Evolutionary conservation across 2,329 filamentous ascomycete species (phyloP).

Genomic region (Fusarium sp.): DNA sequence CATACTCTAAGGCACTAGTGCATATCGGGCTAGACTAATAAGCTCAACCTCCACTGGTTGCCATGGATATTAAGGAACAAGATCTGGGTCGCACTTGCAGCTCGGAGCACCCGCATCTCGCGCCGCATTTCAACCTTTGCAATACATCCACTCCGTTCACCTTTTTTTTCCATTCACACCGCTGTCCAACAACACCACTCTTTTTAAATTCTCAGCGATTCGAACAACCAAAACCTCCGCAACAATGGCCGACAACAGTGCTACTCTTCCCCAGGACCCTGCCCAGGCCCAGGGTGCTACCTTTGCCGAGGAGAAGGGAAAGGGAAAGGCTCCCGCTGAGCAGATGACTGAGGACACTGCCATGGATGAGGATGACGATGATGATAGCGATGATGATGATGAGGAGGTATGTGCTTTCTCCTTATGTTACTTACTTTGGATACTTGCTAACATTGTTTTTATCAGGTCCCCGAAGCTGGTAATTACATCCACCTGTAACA

Average conservation of each 20-base stretch:
- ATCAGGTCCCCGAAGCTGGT: conserved; percentile 49
- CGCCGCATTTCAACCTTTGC: conserved; percentile 43
- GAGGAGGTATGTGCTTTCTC: conserved; percentile 47
- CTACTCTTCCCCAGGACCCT: conserved; percentile 61
- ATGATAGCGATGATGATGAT: conserved; percentile 51
- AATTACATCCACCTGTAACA: conserved; percentile 31
- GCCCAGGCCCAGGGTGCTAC: conserved; percentile 53
- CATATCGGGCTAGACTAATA: neutral
- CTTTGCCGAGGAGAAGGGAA: conserved; percentile 78
- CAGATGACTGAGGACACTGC: conserved; percentile 68
- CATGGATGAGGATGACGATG: conserved; percentile 82
- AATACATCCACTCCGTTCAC: conserved; percentile 30
- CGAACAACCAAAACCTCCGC: conserved; percentile 8
- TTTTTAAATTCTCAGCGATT: conserved; percentile 2
- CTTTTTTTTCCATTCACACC: conserved; percentile 11
- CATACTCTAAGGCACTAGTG: neutral
- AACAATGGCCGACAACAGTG: conserved; percentile 64
- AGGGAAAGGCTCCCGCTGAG: conserved; percentile 79
- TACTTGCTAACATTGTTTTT: conserved; percentile 42
- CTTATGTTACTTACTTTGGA: neutral
- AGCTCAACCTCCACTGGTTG: conserved; percentile 2
- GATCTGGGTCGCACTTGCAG: conserved; percentile 19
- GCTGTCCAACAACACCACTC: conserved; percentile 16
- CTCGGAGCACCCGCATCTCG: conserved; percentile 46
- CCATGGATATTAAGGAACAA: conserved; percentile 8